Conservation (phyloP, 73 alveolate species). For the Diophrys sp. region DNA sequence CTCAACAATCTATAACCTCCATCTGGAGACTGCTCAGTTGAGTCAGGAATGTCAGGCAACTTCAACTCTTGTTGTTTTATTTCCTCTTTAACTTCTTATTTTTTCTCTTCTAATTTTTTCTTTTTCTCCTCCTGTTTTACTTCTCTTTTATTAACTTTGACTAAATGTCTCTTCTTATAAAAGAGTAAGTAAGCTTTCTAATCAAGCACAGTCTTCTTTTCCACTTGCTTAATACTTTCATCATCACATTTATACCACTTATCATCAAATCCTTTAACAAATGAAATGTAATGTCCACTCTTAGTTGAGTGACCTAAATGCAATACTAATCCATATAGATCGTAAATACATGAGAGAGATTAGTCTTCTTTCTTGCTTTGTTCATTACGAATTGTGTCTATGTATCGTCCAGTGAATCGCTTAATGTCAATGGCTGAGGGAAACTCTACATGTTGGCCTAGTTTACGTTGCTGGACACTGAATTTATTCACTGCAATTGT, state of each 20-base stretch:
- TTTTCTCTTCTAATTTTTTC: no score
- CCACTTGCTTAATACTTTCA: slow-evolving; percentile 7
- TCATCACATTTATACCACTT: slow-evolving; percentile 30
- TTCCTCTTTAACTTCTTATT: no score
- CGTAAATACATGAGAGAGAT: background rate
- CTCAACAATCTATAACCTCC: no score
- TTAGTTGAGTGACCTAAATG: background rate
- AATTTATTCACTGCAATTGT: background rate
- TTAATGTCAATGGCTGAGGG: background rate
- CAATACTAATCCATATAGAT: background rate
- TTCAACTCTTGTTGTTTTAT: no score
- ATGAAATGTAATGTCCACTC: slow-evolving; percentile 20
- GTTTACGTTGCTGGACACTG: no score
- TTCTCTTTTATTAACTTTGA: background rate
- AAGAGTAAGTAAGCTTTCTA: slow-evolving; percentile 4
- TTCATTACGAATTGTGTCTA: background rate
- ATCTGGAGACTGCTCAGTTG: no score
- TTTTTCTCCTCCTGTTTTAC: background rate
- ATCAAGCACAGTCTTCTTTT: background rate
- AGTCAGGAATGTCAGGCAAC: no score
- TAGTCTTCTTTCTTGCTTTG: background rate
- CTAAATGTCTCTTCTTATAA: background rate
- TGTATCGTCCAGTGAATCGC: background rate
- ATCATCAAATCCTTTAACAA: slow-evolving; percentile 19
- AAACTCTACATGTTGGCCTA: background rate